Evolutionary conservation across 495 filamentous ascomycete species (phyloP), one percentile per base, ranked within the genome.

Genomic region (Penicillium simplicissimum): DNA sequence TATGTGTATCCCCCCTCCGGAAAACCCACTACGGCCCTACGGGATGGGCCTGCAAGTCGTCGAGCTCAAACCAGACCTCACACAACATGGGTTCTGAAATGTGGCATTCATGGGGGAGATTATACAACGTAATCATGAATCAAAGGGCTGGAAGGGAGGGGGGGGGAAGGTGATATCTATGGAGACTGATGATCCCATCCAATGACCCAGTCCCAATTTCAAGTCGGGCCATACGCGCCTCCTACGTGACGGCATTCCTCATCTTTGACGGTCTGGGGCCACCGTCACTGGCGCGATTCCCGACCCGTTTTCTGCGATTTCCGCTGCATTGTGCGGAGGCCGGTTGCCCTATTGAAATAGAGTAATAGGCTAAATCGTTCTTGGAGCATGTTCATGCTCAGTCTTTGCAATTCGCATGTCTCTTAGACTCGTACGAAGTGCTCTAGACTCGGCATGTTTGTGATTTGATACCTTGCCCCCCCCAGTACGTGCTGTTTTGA

Each of bases 161-260:
- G 21, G 43, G n/a, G 43, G 11, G 19, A 21, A 21, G 42, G 14
- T 23, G 8, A 42, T 31, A 45, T 23, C 28, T 23, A 45, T 45
- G 19, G 42, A 45, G 42, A 45, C 42, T 13, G 42, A 45, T 23
- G 42, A 45, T 45, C 42, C 42, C 14, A 21, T 45, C 19, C 42
- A 21, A 45, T 23, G 42, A 45, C 17, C 42, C 42, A n/a, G 42
- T 11, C 42, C 42, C 9, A 45, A 45, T 45, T 45, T 19, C 42
- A 21, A 45, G 17, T 45, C 42, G 35, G 35, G 28, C 53, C 37
- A 42, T 40, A 59, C 57, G 36, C 57, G 56, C 56, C 45, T 59
- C 53, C 53, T 59, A 59, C 65, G 66, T 66, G 63, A 65, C 65
- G 65, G 52, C 68, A 70, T 70, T 70, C 67, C 63, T 58, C 38